These are phyloP conservation scores for Kodamaea restingae DNA, from an alignment of 805 yeast species.

Conservation along the genomic window DNA sequence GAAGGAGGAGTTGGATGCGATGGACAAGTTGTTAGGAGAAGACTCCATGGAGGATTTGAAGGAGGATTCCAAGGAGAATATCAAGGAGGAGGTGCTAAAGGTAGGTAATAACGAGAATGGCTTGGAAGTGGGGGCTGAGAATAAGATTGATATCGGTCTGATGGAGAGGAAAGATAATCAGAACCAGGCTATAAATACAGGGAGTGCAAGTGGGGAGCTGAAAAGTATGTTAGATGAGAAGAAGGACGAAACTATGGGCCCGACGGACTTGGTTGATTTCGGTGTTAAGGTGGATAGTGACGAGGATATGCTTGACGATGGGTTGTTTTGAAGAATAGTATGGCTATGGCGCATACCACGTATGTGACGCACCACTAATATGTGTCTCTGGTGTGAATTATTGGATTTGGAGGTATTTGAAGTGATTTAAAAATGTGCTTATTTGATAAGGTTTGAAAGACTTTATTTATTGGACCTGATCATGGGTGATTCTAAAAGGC, in stretches of 20 bases:
- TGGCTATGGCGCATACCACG: too few relatives aligned
- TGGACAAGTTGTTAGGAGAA: conserved; percentile 7
- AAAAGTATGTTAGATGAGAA: background rate
- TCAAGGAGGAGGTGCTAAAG: background rate
- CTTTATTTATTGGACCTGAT: too few relatives aligned
- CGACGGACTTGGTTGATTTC: conserved; percentile 1
- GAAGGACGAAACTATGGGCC: background rate
- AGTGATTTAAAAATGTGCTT: too few relatives aligned
- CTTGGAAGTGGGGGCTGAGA: conserved; percentile 2
- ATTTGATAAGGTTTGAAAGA: too few relatives aligned
- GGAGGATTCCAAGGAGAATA: conserved; percentile 4
- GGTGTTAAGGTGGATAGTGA: conserved; percentile 9
- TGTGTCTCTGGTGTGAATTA: too few relatives aligned
- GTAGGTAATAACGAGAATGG: conserved; percentile 8
- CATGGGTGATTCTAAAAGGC: too few relatives aligned
- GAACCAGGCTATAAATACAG: too few relatives aligned
- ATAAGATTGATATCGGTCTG: too few relatives aligned
- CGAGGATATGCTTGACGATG: conserved; percentile 9
- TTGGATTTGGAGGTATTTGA: too few relatives aligned
- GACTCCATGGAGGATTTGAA: background rate
- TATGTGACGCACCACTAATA: background rate
- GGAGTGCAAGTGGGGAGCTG: background rate
- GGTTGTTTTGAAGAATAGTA: conserved; percentile 4
- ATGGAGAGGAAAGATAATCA: too few relatives aligned
- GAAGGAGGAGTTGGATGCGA: conserved; percentile 38